Base-by-base conservation (phyloP, 148 eudicot species). In the Vaccinium vitisidaea region DNA sequence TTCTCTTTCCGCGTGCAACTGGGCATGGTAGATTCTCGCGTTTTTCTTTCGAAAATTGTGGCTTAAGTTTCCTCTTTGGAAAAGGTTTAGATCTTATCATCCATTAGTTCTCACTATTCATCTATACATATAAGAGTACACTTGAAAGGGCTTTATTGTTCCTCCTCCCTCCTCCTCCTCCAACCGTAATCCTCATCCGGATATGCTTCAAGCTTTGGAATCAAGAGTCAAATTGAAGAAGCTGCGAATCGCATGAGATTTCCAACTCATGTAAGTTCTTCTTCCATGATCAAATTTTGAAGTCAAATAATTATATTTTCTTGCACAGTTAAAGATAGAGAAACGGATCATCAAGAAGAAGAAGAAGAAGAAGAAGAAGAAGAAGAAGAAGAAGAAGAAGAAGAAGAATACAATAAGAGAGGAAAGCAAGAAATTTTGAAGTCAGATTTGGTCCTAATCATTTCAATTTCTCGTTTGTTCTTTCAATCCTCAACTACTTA, bases 1-100 rank as follows among this genome's bases (percentile, higher is more conserved):
- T 54, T 19, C 86, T 63, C 74, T 80, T 83, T 80, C 75, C 50
- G 67, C 58, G 74, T 69, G 88, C 86, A 80, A 83, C 81, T 75
- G 75, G 87, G 65, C 84, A 50, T 76, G 39, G 86, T 79, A 87
- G 86, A 87, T 87, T 87, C 87, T 84, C 59, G 59, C 55, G 50
- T 76, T 63, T 43, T 58, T 77, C 78, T 36, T 58, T 54, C 53
- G 0, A 55, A 53, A 25, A 77, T 59, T 82, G 15, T 76, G 23
- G 70, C 43, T 59, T 82, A 77, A 71, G 55, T 75, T 80, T 56
- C 53, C 52, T 27, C 36, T 82, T 18, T 67, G 27, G 23, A 82
- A 15, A 23, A 32, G 48, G 32, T 12, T 25, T 80, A 43, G 52
- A 30, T 71, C 48, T 82, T 53, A 59, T 9, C 76, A 86, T 63